Conservation (phyloP, 306 rosid species). For the Sophora flavescens region DNA sequence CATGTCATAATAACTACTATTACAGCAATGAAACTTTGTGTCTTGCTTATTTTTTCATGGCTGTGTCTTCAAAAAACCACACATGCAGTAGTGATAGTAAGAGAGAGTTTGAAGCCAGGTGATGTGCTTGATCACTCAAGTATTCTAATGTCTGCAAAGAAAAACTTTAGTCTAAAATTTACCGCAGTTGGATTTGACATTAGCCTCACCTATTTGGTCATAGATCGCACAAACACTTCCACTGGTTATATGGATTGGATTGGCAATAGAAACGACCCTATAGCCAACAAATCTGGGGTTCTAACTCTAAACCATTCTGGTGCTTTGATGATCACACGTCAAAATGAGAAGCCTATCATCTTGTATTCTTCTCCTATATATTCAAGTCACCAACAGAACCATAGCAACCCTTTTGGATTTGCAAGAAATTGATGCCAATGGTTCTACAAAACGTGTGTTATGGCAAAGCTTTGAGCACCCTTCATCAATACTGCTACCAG, state of each 20-base stretch:
- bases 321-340: slow-evolving; percentile 5
- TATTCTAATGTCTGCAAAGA: slow-evolving; percentile 6
- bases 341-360: slow-evolving; percentile 4
- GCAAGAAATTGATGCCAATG: slow-evolving; percentile 16
- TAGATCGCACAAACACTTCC: not conserved
- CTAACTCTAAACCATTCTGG: slow-evolving; percentile 10
- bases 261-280: slow-evolving; percentile 32
- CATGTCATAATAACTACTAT: not conserved
- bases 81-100: not conserved
- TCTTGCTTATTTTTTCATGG: slow-evolving; percentile 5
- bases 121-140: slow-evolving; percentile 12
- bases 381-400: not conserved
- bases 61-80: not conserved
- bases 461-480: slow-evolving; percentile 46
- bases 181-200: not conserved
- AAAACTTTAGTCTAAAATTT: slow-evolving; percentile 4
- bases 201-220: not conserved
- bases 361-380: not conserved
- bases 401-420: slow-evolving; percentile 22
- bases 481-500: not conserved
- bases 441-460: not conserved
- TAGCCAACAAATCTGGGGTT: not conserved
- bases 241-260: slow-evolving; percentile 15
- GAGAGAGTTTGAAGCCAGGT: slow-evolving; percentile 22
- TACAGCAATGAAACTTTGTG: not conserved